Conservation (phyloP, 768 basidiomycete species). For the Leccinum truebloodii region DNA sequence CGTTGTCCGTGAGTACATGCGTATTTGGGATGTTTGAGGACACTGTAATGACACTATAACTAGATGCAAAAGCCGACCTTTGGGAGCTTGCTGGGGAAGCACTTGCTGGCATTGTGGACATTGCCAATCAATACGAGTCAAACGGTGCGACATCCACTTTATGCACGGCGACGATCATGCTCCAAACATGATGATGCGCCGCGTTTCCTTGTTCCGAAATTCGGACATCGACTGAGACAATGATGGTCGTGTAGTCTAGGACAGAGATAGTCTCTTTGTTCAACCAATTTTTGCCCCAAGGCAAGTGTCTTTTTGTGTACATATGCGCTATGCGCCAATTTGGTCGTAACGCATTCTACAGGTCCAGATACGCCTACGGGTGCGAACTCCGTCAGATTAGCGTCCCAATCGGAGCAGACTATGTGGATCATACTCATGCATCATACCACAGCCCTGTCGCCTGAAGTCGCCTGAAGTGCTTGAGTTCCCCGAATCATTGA, state of each 20-base stretch:
- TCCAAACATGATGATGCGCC: conserved; percentile 24
- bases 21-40: no score
- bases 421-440: no score
- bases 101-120: conserved; percentile 40
- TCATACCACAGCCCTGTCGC: no score
- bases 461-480: no score
- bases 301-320: conserved; percentile 6
- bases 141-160: conserved; percentile 46
- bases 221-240: neutral
- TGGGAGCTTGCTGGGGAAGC: conserved; percentile 45
- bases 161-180: conserved; percentile 38
- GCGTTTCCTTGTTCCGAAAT: neutral
- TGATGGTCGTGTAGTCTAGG: conserved; percentile 17
- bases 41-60: neutral
- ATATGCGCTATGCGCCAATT: neutral
- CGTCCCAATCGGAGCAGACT: no score
- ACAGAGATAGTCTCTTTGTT: conserved; percentile 26
- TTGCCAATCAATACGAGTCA: conserved; percentile 37
- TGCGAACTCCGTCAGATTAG: conserved; percentile 31
- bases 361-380: conserved; percentile 42
- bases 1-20: conserved; percentile 33
- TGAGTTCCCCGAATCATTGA: no score
- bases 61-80: conserved; percentile 42
- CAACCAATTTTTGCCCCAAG: conserved; percentile 25
- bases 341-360: conserved; percentile 1